These are phyloP conservation scores for Enterocytospora artemiae DNA, from an alignment of 371 early-diverging fungal genomes.

Conservation along the genomic window DNA sequence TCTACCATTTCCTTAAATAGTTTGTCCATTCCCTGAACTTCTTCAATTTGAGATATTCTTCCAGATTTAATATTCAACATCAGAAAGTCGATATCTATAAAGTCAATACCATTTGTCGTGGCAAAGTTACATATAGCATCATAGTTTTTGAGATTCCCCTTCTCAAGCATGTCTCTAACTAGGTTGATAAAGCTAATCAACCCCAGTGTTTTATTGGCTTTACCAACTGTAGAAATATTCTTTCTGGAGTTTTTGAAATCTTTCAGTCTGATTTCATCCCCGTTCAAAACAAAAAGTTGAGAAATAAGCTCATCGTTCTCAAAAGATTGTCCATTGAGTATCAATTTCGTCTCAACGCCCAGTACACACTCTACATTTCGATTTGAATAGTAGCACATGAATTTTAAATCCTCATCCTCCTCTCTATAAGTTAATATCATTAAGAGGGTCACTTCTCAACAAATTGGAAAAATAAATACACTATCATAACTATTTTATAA, in stretches of 20 bases:
- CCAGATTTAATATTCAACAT: conserved; percentile 56
- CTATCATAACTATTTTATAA: too few relatives aligned
- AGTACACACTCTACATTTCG: background rate
- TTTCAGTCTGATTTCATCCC: background rate
- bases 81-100: conserved; percentile 46
- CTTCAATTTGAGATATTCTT: conserved; percentile 42
- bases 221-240: background rate
- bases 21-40: conserved; percentile 54
- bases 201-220: background rate
- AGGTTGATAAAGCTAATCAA: conserved; percentile 3
- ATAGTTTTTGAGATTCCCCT: conserved; percentile 16
- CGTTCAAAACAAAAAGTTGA: background rate
- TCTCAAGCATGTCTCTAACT: conserved; percentile 8
- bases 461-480: background rate
- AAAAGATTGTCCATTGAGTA: background rate
- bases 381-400: conserved; percentile 3
- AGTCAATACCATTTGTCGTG: background rate
- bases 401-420: conserved; percentile 17
- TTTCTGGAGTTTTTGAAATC: conserved; percentile 15
- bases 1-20: conserved; percentile 55
- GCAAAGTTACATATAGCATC: conserved; percentile 9
- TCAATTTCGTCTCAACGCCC: background rate
- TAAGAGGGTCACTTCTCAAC: background rate
- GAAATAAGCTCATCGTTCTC: background rate
- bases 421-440: conserved; percentile 16